These are phyloP conservation scores for Wickerhamomyces ciferrii DNA, from an alignment of 805 yeast genomes.

Conservation along the genomic window DNA sequence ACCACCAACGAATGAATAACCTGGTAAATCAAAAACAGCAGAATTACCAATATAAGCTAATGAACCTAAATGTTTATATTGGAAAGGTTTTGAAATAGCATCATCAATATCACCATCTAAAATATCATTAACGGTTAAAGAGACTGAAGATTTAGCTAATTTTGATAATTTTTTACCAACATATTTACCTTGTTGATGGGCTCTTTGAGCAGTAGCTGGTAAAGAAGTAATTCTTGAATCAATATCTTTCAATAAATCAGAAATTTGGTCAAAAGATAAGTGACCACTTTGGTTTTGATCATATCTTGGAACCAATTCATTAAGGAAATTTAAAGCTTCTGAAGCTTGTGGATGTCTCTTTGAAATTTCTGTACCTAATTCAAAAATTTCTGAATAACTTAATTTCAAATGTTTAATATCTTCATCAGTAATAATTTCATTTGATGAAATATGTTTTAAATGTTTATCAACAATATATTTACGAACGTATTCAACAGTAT, in stretches of 20 bases:
- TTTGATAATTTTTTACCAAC: constrained; percentile 55
- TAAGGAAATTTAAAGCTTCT: constrained; percentile 47
- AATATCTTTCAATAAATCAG: constrained; percentile 43
- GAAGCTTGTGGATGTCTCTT: constrained; percentile 52
- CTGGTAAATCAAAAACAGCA: constrained; percentile 64
- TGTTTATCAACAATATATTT: constrained; percentile 39
- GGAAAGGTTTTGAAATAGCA: constrained; percentile 51
- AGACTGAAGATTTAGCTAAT: constrained; percentile 40
- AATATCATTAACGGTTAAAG: constrained; percentile 38
- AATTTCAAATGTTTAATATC: constrained; percentile 45
- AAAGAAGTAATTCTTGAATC: constrained; percentile 61
- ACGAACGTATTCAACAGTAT: constrained; percentile 46
- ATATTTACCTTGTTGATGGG: constrained; percentile 66
- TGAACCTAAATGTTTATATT: constrained; percentile 59
- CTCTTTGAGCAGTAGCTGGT: constrained; percentile 75
- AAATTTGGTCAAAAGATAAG: constrained; percentile 47
- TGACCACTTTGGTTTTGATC: constrained; percentile 43
- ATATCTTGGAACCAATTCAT: constrained; percentile 46
- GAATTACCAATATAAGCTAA: constrained; percentile 67
- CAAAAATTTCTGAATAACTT: constrained; percentile 42
- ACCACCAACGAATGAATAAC: constrained; percentile 59
- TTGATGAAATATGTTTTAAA: constrained; percentile 25
- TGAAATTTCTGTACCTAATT: constrained; percentile 41
- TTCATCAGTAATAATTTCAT: constrained; percentile 38
- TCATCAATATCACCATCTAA: constrained; percentile 53